Base-by-base conservation (phyloP, 2,329 filamentous ascomycete genomes). In the Trichoderma sp. region DNA sequence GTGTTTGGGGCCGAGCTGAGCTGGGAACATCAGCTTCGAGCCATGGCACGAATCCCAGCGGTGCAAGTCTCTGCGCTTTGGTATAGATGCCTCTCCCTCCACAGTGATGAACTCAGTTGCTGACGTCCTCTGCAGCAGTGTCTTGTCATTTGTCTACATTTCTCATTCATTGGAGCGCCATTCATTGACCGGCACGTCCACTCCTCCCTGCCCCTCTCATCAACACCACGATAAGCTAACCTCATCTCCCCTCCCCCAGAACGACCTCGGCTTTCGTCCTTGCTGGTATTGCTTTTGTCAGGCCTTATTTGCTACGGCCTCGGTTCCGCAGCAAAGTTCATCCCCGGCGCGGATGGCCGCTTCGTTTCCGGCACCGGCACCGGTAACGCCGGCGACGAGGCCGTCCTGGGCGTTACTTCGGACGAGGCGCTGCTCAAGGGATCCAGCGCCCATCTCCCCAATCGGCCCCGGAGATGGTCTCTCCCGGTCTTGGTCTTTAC, bases 111-210 rank as follows among this genome's bases (percentile, higher is more conserved):
- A 5, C 29, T 34, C 22, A 17, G 37, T 54, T 42, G 8, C 50
- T 64, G 19, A 65, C 35, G 5, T 13, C 13, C 19, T 19, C 13
- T 53, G 1, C 37, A 86, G 84, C 72, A 80, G 82, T 69, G 72
- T 83, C 15, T 72, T 78, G 54, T 84, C 83, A 3, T 84, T 86
- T 73, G 72, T 82, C 52, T 86, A 83, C 76, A 77, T 85, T 15
- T 80, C 79, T 3, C 77, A 80, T 69, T 82, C 79, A 7, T 73
- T 84, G 13, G 80, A 84, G 67, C 79, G 79, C 45, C 83, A 85
- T 71, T 82, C 81, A 22, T 75, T 86, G 64, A 80, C 83, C 70
- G 82, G 84, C 85, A 74, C 66, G 75, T 70, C 17, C 53, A 22
- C 35, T 34, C 15, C 5, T 25, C 9, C 48, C 4, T 42, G 45